Conservation (phyloP, 805 yeast species). For the Saitoella complicata region DNA sequence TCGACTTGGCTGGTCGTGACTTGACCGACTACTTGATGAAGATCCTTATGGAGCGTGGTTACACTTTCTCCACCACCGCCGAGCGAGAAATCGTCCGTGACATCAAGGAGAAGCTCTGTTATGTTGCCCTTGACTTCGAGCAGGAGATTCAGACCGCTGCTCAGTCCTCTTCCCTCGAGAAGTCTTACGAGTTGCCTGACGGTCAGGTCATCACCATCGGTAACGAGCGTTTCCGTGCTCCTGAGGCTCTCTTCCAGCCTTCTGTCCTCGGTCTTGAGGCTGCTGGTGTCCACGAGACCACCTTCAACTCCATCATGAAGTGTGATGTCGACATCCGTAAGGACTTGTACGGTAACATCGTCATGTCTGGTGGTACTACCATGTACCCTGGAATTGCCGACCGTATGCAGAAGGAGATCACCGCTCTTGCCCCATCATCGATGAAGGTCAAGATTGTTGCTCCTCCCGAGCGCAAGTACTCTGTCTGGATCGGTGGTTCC, state of each 20-base stretch:
- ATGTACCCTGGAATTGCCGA: conserved; percentile 99
- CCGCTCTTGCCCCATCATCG: conserved; percentile 98
- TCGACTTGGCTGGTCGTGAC: conserved; percentile 99
- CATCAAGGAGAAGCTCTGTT: conserved; percentile 94
- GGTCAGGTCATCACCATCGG: conserved; percentile 99
- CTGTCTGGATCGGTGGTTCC: conserved; percentile 99
- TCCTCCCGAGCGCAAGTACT: conserved; percentile 97
- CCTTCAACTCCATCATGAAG: conserved; percentile 89
- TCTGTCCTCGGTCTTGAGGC: conserved; percentile 79
- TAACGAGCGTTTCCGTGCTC: conserved; percentile 99
- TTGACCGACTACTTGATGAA: conserved; percentile 98
- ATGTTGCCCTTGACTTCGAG: conserved; percentile 97
- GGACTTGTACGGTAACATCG: conserved; percentile 98
- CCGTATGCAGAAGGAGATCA: conserved; percentile 99
- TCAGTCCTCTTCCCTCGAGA: conserved; percentile 94
- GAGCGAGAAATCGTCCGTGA: conserved; percentile 98
- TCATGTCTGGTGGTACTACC: conserved; percentile 99
- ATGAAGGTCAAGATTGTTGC: conserved; percentile 99
- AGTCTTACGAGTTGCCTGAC: conserved; percentile 98
- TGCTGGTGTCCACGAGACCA: conserved; percentile 98
- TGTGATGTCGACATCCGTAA: conserved; percentile 98
- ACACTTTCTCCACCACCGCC: conserved; percentile 96
- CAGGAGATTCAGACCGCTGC: conserved; percentile 99
- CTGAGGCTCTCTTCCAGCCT: conserved; percentile 99
- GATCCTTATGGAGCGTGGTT: conserved; percentile 96